These are phyloP conservation scores for Hyphodiscus sp. DNA, from an alignment of 2,329 filamentous ascomycete species.

Conservation along the genomic window DNA sequence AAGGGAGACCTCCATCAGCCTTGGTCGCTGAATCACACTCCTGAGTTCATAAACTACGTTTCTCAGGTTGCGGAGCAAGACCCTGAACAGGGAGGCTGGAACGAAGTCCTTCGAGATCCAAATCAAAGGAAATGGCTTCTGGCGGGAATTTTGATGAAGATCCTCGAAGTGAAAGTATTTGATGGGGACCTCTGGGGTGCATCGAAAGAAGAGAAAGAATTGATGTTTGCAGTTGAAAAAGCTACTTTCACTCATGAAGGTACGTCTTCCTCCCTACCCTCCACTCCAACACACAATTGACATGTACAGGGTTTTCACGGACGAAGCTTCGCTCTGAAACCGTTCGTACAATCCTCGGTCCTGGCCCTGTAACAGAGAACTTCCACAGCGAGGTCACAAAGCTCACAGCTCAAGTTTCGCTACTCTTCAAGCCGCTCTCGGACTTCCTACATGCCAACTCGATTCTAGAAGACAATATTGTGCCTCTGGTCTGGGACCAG, in stretches of 20 bases:
- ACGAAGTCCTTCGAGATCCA: constrained; percentile 18
- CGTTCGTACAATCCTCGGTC: constrained; percentile 15
- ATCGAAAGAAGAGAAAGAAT: constrained; percentile 14
- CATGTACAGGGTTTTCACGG: constrained; percentile 18
- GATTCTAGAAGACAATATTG: not conserved
- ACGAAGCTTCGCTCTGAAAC: constrained; percentile 15
- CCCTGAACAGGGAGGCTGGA: constrained; percentile 17
- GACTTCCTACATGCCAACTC: constrained; percentile 16
- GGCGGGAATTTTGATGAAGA: constrained; percentile 17
- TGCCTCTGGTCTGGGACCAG: constrained; percentile 8
- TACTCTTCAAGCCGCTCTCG: constrained; percentile 25
- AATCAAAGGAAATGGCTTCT: constrained; percentile 21
- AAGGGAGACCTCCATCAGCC: constrained; percentile 6
- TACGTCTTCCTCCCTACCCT: constrained; percentile 1
- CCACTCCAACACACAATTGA: constrained; percentile 3
- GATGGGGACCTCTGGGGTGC: constrained; percentile 22
- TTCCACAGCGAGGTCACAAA: constrained; percentile 41
- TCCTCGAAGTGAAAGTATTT: constrained; percentile 22
- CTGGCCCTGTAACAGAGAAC: constrained; percentile 11
- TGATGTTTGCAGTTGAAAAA: constrained; percentile 19
- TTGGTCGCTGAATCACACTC: constrained; percentile 10
- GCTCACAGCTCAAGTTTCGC: constrained; percentile 43
- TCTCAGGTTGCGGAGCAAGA: constrained; percentile 20
- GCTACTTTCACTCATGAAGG: constrained; percentile 20
- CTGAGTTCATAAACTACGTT: constrained; percentile 19